phyloP scores from a whole-genome alignment of 768 basidiomycete genomes.

The Lentinula raphanica region DNA sequence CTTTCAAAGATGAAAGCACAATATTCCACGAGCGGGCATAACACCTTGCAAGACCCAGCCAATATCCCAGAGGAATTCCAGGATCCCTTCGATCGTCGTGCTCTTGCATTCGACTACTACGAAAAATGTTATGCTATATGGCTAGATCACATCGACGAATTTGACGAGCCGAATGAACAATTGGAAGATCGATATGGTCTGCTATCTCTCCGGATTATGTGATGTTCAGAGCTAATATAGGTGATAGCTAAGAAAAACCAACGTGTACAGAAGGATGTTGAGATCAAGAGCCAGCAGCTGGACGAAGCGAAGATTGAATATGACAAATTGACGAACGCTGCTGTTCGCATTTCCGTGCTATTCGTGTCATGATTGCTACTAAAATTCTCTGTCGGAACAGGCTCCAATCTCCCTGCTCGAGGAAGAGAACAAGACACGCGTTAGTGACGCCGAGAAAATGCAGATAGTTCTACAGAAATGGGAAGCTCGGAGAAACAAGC shows the following conservation, averaged over 20 bases:
- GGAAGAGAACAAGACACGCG: constrained; percentile 57
- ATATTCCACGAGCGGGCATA: constrained; percentile 59
- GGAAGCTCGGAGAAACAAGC: constrained; percentile 62
- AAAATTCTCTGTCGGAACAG: constrained; percentile 23
- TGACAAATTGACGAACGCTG: constrained; percentile 55
- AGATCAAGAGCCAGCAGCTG: constrained; percentile 46
- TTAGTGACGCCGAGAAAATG: constrained; percentile 74
- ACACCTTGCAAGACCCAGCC: constrained; percentile 58
- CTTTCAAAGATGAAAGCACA: constrained; percentile 20
- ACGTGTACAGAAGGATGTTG: constrained; percentile 57
- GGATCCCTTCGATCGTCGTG: constrained; percentile 66
- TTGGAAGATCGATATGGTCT: constrained; percentile 76
- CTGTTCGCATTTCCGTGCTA: constrained; percentile 32
- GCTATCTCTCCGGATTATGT: constrained; percentile 12
- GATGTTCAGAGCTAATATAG: constrained; percentile 1
- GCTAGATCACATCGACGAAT: constrained; percentile 62
- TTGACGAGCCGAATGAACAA: constrained; percentile 61
- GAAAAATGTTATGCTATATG: constrained; percentile 63
- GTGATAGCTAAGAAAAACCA: constrained; percentile 64
- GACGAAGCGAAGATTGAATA: constrained; percentile 46
- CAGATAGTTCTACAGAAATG: constrained; percentile 68
- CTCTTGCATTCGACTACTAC: constrained; percentile 73
- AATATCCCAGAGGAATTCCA: constrained; percentile 73
- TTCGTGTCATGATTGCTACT: not conserved
- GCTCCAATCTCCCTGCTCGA: constrained; percentile 60